Evolutionary conservation across 768 basidiomycete genomes (phyloP), one percentile per base, ranked within the genome.

Genomic region (Mycena polygramma): DNA sequence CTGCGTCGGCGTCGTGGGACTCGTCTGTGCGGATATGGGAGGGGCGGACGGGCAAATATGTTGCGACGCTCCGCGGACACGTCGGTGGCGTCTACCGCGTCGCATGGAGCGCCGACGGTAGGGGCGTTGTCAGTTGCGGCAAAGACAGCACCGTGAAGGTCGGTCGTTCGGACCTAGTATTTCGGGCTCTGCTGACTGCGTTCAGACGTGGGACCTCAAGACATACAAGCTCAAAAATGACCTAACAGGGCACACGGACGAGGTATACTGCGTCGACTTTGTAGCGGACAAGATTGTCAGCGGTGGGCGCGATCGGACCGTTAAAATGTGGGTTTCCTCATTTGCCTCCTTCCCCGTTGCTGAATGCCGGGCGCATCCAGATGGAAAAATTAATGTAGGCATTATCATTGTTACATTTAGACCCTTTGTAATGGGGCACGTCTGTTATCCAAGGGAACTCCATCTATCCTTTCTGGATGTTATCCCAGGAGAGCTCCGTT

Each of bases 231-330:
- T 99, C 71, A 94, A 95, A 77, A 90, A 88, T 9, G 97, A 99
- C 79, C 89, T 99, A 20, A 95, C 96, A 0, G 97, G 97, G 22
- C 97, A 99, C 78, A 94, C 93, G 1, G 97, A 99, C 74, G 97
- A 99, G 79, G 97, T 99, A 43, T 99, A 98, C 82, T 98, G 97
- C 76, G 97, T 99, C 19, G 97, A 99, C 81, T 99, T 98, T 78
- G 97, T 99, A 2, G 97, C 96, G 0, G 97, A 99, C 83, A 99
- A 99, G 80, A 89, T 98, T n/a, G 96, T 98, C 73, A 97, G 95
- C 77, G 97, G 97, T n/a, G 97, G 97, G 17, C 84, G 93, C 52
- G 97, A 99, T 81, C 89, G 90, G 75, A 92, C 90, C 22, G 90
- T 98, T 14, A 98, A 98, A 83, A 98, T 99, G 95, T 98, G 77